Evolutionary conservation across 192 early-diverging fungal species (phyloP), one percentile per base, ranked within the genome.

Genomic region (Nowakowskiella sp.): DNA sequence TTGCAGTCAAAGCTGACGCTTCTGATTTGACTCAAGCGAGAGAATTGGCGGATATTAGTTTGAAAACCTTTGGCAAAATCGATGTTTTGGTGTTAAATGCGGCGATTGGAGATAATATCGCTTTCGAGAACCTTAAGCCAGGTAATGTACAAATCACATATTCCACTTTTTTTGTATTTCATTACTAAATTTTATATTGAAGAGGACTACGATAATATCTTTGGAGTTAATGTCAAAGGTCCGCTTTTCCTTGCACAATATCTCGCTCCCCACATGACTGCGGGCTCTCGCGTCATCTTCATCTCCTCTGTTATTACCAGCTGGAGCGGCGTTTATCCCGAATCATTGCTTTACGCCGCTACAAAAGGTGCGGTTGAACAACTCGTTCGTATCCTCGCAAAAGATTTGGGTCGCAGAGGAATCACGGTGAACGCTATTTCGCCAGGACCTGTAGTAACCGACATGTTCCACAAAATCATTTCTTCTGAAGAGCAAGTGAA

Each of bases 31-130:
- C n/a, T 7, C 54, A 53, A 0, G 43, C 39, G 10, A 64, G 60
- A 31, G 39, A 31, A 16, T 25, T 74, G 4, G 44, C 59, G 4
- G 42, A 28, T 2, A 51, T 31, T 10, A 50, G 56, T 10, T 21
- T 69, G 10, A 31, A 27, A 4, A 22, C 29, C 6, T 69, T 69
- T 42, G 32, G 63, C 1, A 44, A 64, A 3, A 22, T 68, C 3
- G 67, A 68, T 47, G 46, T 70, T 16, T 59, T 65, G 3, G 68
- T 71, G 53, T 31, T 60, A 21, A 71, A 72, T 31, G 69, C 69
- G 4, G 69, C 62, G 4, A 43, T 71, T 30, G 6, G 63, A 30
- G 31, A 31, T 2, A 42, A 30, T 31, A 31, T 45, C 24, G 45
- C 69, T 5, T 42, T 72, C 23, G 50, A 62, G 1, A 43, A 51